Evolutionary conservation across 2,329 filamentous ascomycete species (phyloP).

Genomic region (Endocalyx cinctus): DNA sequence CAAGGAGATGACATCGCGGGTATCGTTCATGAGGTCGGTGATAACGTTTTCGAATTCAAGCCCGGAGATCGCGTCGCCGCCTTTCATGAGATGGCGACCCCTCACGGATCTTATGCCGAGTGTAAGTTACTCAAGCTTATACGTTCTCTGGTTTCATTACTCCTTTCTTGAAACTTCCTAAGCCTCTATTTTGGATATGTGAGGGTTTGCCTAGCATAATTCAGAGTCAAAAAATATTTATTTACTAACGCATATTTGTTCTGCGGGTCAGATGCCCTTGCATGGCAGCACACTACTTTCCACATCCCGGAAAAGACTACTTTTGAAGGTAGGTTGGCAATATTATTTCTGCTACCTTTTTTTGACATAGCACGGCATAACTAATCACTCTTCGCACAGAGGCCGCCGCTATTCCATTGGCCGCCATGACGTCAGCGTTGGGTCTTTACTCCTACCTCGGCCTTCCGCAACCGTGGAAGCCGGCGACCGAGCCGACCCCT

Average conservation of each 20-base stretch:
- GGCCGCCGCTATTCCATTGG: slow-evolving; percentile 52
- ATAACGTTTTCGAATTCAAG: slow-evolving; percentile 52
- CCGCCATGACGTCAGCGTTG: slow-evolving; percentile 49
- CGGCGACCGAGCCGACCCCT: slow-evolving; percentile 26
- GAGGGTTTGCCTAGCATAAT: no score
- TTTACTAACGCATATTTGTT: no score
- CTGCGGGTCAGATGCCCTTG: no score
- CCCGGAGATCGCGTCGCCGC: slow-evolving; percentile 43
- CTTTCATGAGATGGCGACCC: slow-evolving; percentile 46
- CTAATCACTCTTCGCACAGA: slow-evolving; percentile 27
- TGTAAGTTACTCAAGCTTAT: no score
- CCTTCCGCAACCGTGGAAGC: slow-evolving; percentile 45
- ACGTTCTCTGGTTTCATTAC: no score
- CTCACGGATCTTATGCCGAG: slow-evolving; percentile 54
- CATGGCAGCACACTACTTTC: slow-evolving; percentile 52
- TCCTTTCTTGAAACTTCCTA: no score
- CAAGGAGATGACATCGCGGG: slow-evolving; percentile 53
- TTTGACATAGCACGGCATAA: no score
- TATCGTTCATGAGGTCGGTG: slow-evolving; percentile 49
- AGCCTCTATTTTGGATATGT: no score
- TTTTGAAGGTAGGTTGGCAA: slow-evolving; percentile 40
- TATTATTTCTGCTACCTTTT: neutral
- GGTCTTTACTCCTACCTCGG: slow-evolving; percentile 42
- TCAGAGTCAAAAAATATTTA: no score
- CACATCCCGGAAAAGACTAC: slow-evolving; percentile 42